These are phyloP conservation scores for Yamadazyma tumulicola DNA, from an alignment of 805 yeast species.

Conservation along the genomic window DNA sequence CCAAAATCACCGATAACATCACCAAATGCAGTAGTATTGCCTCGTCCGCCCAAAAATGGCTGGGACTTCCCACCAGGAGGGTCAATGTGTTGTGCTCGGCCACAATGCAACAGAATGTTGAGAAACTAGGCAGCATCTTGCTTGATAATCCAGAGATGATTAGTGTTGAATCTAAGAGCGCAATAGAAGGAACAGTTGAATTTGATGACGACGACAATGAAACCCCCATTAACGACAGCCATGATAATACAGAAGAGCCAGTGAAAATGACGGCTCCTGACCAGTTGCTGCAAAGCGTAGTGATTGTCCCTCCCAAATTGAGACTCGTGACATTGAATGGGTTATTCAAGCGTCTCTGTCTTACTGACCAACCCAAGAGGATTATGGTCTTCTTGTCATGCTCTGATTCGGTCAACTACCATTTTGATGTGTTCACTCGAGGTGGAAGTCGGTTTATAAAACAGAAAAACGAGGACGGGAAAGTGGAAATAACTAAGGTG, in stretches of 20 bases:
- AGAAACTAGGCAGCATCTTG: constrained; percentile 75
- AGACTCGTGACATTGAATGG: constrained; percentile 80
- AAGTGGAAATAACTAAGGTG: constrained; percentile 16
- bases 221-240: constrained; percentile 5
- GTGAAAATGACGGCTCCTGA: constrained; percentile 67
- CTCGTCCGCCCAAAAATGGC: constrained; percentile 38
- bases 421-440: constrained; percentile 69
- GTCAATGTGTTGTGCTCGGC: constrained; percentile 91
- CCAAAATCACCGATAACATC: constrained; percentile 64
- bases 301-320: constrained; percentile 90
- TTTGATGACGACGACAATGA: constrained; percentile 24
- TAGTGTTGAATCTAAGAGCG: constrained; percentile 28
- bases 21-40: constrained; percentile 42
- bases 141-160: constrained; percentile 73
- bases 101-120: constrained; percentile 78
- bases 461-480: constrained; percentile 25
- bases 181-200: constrained; percentile 21
- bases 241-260: constrained; percentile 4
- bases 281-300: constrained; percentile 75
- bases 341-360: constrained; percentile 46
- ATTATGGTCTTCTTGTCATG: constrained; percentile 89
- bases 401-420: constrained; percentile 95
- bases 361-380: constrained; percentile 29
- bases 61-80: constrained; percentile 63
- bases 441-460: constrained; percentile 44